A percentile compares a stretch with the other conserved stretches of the same genome.
These are phyloP conservation scores for Cymodocea nodosa DNA, from an alignment of 116 monocot genomes.

Conservation along the genomic window DNA sequence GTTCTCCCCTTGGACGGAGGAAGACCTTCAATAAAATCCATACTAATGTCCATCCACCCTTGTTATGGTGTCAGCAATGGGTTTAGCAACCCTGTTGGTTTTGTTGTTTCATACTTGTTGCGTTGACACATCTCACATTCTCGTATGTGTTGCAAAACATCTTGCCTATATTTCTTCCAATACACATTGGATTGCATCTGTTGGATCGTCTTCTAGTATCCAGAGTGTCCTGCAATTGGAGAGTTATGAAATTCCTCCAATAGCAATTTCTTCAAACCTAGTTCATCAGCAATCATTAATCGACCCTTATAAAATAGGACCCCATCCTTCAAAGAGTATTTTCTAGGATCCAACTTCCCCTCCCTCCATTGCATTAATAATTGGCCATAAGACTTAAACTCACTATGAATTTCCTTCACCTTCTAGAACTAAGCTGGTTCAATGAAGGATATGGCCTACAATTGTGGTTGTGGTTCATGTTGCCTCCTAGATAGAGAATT, in stretches of 20 bases:
- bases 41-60: not conserved
- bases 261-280: too few relatives aligned
- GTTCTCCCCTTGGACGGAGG: not conserved
- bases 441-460: too few relatives aligned
- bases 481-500: not conserved
- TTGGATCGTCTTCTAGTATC: not conserved
- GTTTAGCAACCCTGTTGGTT: not conserved
- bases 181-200: not conserved
- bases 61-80: not conserved
- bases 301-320: not conserved
- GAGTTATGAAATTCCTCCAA: not conserved
- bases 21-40: not conserved
- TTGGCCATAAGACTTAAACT: not conserved
- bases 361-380: not conserved
- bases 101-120: not conserved
- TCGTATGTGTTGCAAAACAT: not conserved
- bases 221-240: not conserved
- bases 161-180: not conserved
- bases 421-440: not conserved
- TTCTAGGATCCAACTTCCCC: not conserved
- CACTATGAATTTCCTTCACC: not conserved
- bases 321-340: not conserved
- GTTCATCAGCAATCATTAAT: not conserved
- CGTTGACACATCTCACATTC: not conserved
- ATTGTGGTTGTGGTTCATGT: not conserved